These are phyloP conservation scores for Atkinsonella hypoxylon DNA, from an alignment of 2,329 filamentous ascomycete species.

Conservation along the genomic window DNA sequence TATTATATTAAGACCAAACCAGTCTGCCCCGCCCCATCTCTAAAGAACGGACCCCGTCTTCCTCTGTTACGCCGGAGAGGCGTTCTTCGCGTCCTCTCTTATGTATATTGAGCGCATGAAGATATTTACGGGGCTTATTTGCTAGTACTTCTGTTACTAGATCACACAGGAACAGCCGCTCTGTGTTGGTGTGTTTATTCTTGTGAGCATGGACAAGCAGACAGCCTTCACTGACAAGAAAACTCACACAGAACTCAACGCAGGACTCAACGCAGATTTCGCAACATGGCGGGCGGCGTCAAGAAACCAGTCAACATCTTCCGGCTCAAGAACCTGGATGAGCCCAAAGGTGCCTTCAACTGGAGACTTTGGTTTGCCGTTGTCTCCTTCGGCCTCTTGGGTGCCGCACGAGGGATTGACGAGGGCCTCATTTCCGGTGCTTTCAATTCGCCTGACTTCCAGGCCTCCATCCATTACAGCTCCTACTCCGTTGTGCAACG, in stretches of 20 bases:
- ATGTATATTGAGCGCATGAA: too few relatives aligned
- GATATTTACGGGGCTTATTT: too few relatives aligned
- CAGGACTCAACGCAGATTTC: neutral
- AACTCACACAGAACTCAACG: neutral
- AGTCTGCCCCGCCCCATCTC: too few relatives aligned
- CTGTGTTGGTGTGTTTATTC: too few relatives aligned
- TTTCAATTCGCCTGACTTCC: conserved; percentile 55
- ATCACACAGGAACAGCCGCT: too few relatives aligned
- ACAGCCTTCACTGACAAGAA: neutral
- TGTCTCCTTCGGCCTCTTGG: conserved; percentile 61
- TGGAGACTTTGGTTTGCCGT: conserved; percentile 71
- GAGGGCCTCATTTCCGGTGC: conserved; percentile 68
- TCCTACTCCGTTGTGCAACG: conserved; percentile 38
- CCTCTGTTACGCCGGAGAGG: too few relatives aligned
- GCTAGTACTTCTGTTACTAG: too few relatives aligned
- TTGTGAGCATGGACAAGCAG: too few relatives aligned
- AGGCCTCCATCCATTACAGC: conserved; percentile 43
- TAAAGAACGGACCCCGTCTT: too few relatives aligned
- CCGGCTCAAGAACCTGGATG: conserved; percentile 47
- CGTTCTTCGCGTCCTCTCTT: too few relatives aligned
- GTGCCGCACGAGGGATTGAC: conserved; percentile 67
- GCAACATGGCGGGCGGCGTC: conserved; percentile 35
- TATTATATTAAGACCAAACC: too few relatives aligned
- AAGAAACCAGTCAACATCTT: conserved; percentile 53
- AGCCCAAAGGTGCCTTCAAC: conserved; percentile 61